Evolutionary conservation across 1,139 yeast genomes (phyloP), one percentile per base, ranked within the genome.

Genomic region (Saccharomycopsis hybrid): DNA sequence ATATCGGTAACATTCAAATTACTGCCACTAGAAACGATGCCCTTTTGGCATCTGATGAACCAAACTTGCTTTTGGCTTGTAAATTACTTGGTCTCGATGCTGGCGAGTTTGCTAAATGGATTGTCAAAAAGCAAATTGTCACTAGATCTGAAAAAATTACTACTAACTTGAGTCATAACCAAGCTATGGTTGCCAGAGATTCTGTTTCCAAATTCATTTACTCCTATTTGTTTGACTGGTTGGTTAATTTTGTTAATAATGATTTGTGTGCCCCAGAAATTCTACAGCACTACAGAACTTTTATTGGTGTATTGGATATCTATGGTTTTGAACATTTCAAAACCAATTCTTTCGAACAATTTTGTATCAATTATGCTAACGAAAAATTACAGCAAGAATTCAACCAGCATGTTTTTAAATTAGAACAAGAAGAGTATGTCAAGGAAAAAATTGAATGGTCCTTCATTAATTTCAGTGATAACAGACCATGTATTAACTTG

Each of bases 311-410:
- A 31, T 75, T 92, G 62, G 99, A 92, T 80, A 92, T 92, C 60
- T 90, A 90, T 65, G 98, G 98, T 41, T 92, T 92, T 65, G 98
- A 92, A 67, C 97, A 90, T 70, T 92, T 92, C 65, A 90, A 88
- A 61, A 82, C 77, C 61, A 92, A 92, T 67, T 89, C 97, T 5
- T 92, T 92, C 61, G 98, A 92, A 69, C 98, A 92, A 66, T 90
- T 92, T 68, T 92, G 98, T 70, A 92, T 92, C 69, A 92, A 92
- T 65, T 92, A 92, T 66, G 97, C 98, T 47, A 92, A 92, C 67
- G 98, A 92, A 70, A 92, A 92, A 68, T 75, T 92, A 59, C 98
- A 92, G 68, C 98, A 92, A 68, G 97, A 90, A 65, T 92, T 92
- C 67, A 92, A 90, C 63, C 97, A 90, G 67, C 97, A 92, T 64